A percentile compares a stretch with the other conserved stretches of the same genome.
These are phyloP conservation scores for Boletus reticuloceps DNA, from an alignment of 768 basidiomycete species.

Conservation along the genomic window DNA sequence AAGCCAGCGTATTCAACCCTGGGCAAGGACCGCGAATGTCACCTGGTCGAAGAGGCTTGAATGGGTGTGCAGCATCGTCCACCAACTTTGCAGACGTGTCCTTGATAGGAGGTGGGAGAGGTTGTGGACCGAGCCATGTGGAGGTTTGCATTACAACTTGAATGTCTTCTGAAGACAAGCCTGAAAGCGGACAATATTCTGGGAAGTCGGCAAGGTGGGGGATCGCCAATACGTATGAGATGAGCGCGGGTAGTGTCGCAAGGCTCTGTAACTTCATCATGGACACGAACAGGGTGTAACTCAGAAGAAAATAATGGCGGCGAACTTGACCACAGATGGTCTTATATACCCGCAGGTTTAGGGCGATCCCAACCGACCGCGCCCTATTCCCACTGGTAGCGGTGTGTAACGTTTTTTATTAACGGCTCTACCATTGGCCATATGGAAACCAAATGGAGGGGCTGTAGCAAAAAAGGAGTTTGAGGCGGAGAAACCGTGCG, in stretches of 20 bases:
- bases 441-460: no score
- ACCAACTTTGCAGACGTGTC: constrained; percentile 22
- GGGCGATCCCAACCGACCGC: no score
- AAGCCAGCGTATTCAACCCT: constrained; percentile 23
- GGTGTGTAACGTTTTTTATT: no score
- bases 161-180: constrained; percentile 4
- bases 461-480: no score
- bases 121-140: constrained; percentile 14
- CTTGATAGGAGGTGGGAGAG: constrained; percentile 14
- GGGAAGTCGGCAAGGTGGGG: constrained; percentile 12
- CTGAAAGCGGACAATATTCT: constrained; percentile 14
- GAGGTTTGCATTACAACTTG: constrained; percentile 1
- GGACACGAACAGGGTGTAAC: neutral
- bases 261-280: neutral
- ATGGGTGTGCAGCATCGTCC: constrained; percentile 18
- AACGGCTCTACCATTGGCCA: no score
- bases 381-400: no score
- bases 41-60: neutral
- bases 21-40: constrained; percentile 26
- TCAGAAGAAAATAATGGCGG: neutral
- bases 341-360: no score
- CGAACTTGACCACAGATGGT: neutral
- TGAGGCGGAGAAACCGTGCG: no score
- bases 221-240: constrained; percentile 4
- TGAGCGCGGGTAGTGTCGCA: neutral